Conservation (phyloP, 2,329 filamentous ascomycete genomes). For the Pestalotiopsis sp. region DNA sequence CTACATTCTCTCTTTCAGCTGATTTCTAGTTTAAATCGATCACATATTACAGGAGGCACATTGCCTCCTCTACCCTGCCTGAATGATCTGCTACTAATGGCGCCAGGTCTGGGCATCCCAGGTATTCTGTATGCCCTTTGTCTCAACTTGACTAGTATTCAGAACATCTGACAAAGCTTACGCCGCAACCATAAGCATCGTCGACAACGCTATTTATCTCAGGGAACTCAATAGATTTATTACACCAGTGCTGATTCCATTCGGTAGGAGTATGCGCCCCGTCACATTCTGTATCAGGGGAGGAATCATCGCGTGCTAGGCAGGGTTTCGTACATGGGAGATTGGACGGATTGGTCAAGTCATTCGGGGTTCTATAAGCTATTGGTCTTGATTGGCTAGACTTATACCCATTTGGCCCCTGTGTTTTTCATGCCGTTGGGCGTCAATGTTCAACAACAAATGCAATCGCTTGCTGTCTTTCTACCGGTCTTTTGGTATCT, state of each 20-base stretch:
- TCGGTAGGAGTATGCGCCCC: constrained; percentile 3
- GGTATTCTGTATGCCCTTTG: background rate
- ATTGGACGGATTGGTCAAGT: background rate
- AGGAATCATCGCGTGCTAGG: background rate
- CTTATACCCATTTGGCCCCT: background rate
- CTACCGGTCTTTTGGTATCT: no score
- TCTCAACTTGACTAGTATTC: background rate
- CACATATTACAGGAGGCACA: background rate
- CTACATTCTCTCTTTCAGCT: no score
- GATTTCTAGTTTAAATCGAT: no score
- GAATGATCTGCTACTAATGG: no score
- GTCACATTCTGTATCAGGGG: background rate
- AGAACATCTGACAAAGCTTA: background rate
- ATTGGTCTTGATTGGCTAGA: constrained; percentile 1
- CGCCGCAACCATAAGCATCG: background rate
- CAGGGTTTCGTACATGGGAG: constrained; percentile 8
- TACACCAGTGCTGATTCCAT: background rate
- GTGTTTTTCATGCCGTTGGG: background rate
- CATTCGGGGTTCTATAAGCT: background rate
- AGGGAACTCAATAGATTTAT: background rate
- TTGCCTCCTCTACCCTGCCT: no score
- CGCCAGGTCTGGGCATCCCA: background rate
- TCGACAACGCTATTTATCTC: background rate
- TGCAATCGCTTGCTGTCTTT: background rate
- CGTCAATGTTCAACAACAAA: background rate